phyloP scores from a whole-genome alignment of 2,329 filamentous ascomycete species.

The Colletotrichum acutatum region DNA sequence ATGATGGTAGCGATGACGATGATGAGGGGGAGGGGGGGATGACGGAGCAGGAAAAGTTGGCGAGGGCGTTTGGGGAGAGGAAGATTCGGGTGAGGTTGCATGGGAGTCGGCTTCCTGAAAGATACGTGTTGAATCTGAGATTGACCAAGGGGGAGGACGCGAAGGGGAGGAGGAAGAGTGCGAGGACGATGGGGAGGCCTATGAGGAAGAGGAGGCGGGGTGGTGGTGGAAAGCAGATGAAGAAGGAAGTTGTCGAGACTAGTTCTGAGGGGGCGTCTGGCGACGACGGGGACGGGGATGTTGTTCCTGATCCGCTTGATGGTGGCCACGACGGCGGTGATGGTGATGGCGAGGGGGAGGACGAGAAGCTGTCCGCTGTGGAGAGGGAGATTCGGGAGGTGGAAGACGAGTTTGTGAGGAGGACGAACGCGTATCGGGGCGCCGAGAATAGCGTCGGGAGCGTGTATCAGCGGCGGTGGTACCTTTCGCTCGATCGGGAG shows the following conservation, averaged over 20 bases:
- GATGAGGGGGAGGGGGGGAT: slow-evolving; percentile 31
- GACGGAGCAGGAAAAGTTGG: slow-evolving; percentile 59
- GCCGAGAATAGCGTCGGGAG: slow-evolving; percentile 74
- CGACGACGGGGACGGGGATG: slow-evolving; percentile 40
- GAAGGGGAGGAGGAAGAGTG: slow-evolving; percentile 40
- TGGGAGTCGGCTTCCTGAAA: slow-evolving; percentile 62
- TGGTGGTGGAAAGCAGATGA: not conserved
- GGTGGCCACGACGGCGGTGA: slow-evolving; percentile 10
- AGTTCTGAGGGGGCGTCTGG: not conserved
- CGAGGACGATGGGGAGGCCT: slow-evolving; percentile 34
- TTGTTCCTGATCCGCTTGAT: slow-evolving; percentile 37
- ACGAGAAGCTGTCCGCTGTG: slow-evolving; percentile 45
- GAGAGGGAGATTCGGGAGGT: slow-evolving; percentile 56
- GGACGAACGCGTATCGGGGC: slow-evolving; percentile 74
- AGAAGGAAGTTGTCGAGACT: slow-evolving; percentile 16
- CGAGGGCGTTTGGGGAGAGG: slow-evolving; percentile 61
- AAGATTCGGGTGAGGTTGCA: slow-evolving; percentile 68
- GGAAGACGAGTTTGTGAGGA: slow-evolving; percentile 64
- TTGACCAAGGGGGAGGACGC: slow-evolving; percentile 58
- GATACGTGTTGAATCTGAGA: slow-evolving; percentile 65
- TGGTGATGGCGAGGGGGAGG: slow-evolving; percentile 21
- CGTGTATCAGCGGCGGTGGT: slow-evolving; percentile 76
- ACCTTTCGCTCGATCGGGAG: slow-evolving; percentile 68
- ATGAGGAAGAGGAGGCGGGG: slow-evolving; percentile 5
- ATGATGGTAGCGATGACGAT: slow-evolving; percentile 34